Evolutionary conservation across 2,329 filamentous ascomycete genomes (phyloP).

Genomic region (Fusarium irregulare): DNA sequence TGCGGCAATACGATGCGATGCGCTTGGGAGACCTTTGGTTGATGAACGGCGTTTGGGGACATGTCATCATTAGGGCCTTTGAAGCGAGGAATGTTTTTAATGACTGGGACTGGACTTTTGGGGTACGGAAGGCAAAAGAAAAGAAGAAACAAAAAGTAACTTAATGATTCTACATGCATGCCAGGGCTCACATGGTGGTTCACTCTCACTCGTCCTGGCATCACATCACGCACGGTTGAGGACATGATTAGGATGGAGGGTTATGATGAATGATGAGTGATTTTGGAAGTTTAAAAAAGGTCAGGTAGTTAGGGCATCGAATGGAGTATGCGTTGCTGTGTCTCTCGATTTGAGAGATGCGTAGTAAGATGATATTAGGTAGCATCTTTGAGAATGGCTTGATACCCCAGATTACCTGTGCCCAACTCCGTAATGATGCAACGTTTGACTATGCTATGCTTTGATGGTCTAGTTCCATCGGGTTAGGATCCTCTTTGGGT

Average conservation of each 20-base stretch:
- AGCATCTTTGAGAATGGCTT: conserved; percentile 38
- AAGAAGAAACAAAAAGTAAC: conserved; percentile 37
- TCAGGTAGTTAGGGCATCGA: conserved; percentile 26
- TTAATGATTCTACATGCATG: conserved; percentile 28
- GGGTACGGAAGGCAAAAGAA: conserved; percentile 22
- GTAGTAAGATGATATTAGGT: conserved; percentile 19
- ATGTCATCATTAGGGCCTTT: conserved; percentile 29
- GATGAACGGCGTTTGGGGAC: conserved; percentile 38
- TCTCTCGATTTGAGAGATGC: conserved; percentile 8
- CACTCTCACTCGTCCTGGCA: conserved; percentile 24
- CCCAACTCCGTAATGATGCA: background rate
- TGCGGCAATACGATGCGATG: conserved; percentile 16
- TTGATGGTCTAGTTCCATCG: background rate
- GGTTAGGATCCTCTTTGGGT: conserved; percentile 3
- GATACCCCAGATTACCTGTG: conserved; percentile 31
- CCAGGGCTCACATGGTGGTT: conserved; percentile 11
- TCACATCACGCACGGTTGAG: background rate
- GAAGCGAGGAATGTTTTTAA: conserved; percentile 39
- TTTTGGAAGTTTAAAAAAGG: conserved; percentile 25
- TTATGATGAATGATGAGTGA: conserved; percentile 34
- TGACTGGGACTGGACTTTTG: conserved; percentile 29
- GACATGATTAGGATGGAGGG: conserved; percentile 20
- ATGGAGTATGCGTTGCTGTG: conserved; percentile 30
- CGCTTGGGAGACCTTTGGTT: conserved; percentile 34
- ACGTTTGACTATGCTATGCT: background rate